Evolutionary conservation across 2,329 filamentous ascomycete genomes (phyloP).

Genomic region (Rhynchosporium agropyri): DNA sequence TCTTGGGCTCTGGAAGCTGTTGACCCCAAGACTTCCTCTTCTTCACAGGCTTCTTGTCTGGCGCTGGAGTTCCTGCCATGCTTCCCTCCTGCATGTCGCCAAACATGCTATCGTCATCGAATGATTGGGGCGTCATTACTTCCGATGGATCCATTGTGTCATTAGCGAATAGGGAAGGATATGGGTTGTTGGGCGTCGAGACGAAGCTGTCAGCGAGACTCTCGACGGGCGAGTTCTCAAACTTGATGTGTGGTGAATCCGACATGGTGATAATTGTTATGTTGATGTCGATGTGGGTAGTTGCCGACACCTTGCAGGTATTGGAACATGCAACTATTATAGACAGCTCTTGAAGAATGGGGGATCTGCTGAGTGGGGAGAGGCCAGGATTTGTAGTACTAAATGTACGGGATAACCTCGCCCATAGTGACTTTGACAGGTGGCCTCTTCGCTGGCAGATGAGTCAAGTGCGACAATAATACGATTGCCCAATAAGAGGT

Average conservation of each 20-base stretch:
- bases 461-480: constrained; percentile 16
- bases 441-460: constrained; percentile 15
- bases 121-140: constrained; percentile 42
- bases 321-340: not conserved
- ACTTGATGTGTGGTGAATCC: constrained; percentile 40
- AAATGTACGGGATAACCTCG: constrained; percentile 20
- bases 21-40: constrained; percentile 99
- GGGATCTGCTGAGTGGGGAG: not conserved
- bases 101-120: constrained; percentile 42
- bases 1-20: constrained; percentile 94
- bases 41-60: constrained; percentile 76
- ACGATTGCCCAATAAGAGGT: constrained; percentile 9
- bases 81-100: constrained; percentile 35
- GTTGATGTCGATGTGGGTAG: constrained; percentile 5
- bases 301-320: not conserved
- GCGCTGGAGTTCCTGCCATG: constrained; percentile 37
- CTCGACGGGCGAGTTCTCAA: constrained; percentile 41
- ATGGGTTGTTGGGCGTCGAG: constrained; percentile 41
- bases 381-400: constrained; percentile 14
- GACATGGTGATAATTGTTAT: constrained; percentile 22
- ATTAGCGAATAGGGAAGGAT: constrained; percentile 39
- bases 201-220: constrained; percentile 42
- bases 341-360: not conserved
- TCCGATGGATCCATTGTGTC: constrained; percentile 36
- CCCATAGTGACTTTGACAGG: constrained; percentile 17